These are phyloP conservation scores for Mortierella polycephala DNA, from an alignment of 371 early-diverging fungal species.

Conservation along the genomic window DNA sequence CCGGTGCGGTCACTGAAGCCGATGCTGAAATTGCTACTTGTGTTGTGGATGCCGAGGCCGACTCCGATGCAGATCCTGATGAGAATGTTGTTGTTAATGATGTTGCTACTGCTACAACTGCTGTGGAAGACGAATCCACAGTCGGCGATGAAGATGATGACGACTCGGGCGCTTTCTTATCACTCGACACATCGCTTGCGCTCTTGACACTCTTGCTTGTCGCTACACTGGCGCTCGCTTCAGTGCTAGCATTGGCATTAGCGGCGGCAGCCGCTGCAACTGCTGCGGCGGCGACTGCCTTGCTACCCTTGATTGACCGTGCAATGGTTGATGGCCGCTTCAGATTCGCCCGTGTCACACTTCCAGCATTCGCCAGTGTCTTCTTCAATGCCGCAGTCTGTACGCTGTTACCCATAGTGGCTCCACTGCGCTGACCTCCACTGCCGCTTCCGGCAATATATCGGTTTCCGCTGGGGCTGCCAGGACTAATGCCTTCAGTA, in stretches of 20 bases:
- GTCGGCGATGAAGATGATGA: no score
- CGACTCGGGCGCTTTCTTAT: no score
- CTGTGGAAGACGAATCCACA: no score
- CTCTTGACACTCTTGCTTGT: no score
- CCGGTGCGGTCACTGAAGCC: no score
- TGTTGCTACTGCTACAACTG: no score
- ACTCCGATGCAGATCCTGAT: no score
- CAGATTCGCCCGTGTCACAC: slow-evolving; percentile 15
- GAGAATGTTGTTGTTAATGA: no score
- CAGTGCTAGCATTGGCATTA: not conserved
- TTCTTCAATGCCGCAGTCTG: slow-evolving; percentile 13
- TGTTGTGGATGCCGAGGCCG: no score
- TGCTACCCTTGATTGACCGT: slow-evolving; percentile 39
- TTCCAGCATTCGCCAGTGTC: slow-evolving; percentile 17
- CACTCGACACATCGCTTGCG: no score
- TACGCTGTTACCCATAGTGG: slow-evolving; percentile 2
- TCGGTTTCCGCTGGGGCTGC: slow-evolving; percentile 5
- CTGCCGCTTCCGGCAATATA: not conserved
- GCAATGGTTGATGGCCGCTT: slow-evolving; percentile 47
- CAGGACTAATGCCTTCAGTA: slow-evolving; percentile 25
- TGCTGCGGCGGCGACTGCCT: slow-evolving; percentile 19
- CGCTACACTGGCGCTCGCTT: no score
- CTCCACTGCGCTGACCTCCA: slow-evolving; percentile 15
- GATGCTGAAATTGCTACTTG: no score
- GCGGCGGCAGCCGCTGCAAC: slow-evolving; percentile 19